Conservation (phyloP, 2,329 filamentous ascomycete genomes). For the Aureobasidium sp. region DNA sequence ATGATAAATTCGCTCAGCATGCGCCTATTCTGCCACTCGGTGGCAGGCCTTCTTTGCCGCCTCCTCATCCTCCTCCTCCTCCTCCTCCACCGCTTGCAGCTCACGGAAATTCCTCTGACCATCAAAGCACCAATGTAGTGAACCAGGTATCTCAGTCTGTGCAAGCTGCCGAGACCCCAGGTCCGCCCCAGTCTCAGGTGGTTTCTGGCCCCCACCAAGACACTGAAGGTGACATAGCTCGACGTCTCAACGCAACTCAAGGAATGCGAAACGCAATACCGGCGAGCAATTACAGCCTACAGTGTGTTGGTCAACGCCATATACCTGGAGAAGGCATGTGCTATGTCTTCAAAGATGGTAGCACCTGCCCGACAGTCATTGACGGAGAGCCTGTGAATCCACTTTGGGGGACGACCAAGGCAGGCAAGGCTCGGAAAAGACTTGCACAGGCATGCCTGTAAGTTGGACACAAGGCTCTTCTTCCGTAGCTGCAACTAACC, state of each 20-base stretch:
- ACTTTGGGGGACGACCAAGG: conserved; percentile 89
- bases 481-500: not conserved
- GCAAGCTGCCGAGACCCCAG: not conserved
- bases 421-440: conserved; percentile 84
- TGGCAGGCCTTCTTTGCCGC: not conserved
- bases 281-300: conserved; percentile 7
- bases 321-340: conserved; percentile 19
- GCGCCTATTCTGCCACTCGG: not conserved
- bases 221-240: not conserved
- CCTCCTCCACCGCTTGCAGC: too few relatives aligned
- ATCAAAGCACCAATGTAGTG: not conserved
- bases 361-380: conserved; percentile 19
- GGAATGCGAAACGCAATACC: not conserved
- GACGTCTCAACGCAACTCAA: not conserved
- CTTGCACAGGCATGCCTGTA: conserved; percentile 79
- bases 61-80: not conserved
- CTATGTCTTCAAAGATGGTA: conserved; percentile 20
- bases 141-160: not conserved
- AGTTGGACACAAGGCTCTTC: not conserved
- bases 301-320: conserved; percentile 16
- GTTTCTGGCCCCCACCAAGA: not conserved
- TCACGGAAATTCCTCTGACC: not conserved
- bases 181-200: not conserved
- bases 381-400: conserved; percentile 50
- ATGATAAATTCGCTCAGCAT: not conserved